These are phyloP conservation scores for Phytomonas francai DNA, from an alignment of 208 protist species.

Conservation along the genomic window DNA sequence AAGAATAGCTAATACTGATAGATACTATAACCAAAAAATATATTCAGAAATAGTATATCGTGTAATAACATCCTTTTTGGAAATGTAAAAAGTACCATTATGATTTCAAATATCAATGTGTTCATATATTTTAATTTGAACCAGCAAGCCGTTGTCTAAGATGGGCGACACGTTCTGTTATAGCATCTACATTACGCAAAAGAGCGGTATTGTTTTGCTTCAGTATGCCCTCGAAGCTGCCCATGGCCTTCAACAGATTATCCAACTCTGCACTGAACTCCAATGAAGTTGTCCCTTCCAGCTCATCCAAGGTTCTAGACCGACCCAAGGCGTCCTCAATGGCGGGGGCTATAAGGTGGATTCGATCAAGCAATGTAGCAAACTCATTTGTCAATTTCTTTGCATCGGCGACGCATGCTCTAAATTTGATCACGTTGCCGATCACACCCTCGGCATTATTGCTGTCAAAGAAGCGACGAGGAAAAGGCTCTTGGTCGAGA, in stretches of 20 bases:
- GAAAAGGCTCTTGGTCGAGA: background rate
- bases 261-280: constrained; percentile 4
- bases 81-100: background rate
- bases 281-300: constrained; percentile 5
- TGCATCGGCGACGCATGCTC: background rate
- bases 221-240: background rate
- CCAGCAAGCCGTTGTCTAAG: background rate
- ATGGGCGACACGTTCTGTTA: background rate
- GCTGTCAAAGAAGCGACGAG: background rate
- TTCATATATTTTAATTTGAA: constrained; percentile 5
- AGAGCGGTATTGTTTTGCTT: background rate
- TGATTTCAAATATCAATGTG: background rate
- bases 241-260: background rate
- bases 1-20: background rate
- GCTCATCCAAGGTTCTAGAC: constrained; percentile 8
- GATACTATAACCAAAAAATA: background rate
- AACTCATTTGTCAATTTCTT: background rate
- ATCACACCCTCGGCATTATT: background rate
- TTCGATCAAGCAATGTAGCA: background rate
- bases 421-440: background rate
- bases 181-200: background rate
- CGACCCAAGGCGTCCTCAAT: constrained; percentile 13
- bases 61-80: background rate
- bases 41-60: background rate
- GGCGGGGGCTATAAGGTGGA: constrained; percentile 8